A percentile compares a stretch with the other conserved stretches of the same genome.
phyloP scores from a whole-genome alignment of 179 eudicot genomes.

The Spergularia azorica region DNA sequence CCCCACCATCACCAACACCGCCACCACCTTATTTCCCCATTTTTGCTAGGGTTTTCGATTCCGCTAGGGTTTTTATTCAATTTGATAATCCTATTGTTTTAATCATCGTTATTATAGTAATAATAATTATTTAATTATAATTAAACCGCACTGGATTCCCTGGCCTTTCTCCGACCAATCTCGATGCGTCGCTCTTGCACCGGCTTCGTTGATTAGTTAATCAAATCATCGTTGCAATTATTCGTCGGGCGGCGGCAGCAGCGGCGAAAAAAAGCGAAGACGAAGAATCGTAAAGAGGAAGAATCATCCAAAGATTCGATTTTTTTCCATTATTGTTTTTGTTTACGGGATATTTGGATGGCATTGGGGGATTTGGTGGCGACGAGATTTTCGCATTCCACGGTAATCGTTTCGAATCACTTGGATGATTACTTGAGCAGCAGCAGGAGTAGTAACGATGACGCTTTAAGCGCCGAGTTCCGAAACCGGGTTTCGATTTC shows the following conservation, averaged over 20 bases:
- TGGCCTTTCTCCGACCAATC: conserved; percentile 31
- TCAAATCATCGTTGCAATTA: not conserved
- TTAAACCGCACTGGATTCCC: conserved; percentile 49
- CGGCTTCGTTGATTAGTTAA: not conserved
- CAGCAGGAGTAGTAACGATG: not conserved
- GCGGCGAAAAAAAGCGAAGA: not conserved
- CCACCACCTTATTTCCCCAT: not conserved
- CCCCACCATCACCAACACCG: not conserved
- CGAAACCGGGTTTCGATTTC: not conserved
- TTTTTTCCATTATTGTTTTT: conserved; percentile 19
- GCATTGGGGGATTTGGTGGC: conserved; percentile 98
- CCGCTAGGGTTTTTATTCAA: not conserved
- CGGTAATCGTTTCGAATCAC: conserved; percentile 49
- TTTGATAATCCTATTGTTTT: not conserved
- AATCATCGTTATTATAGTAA: not conserved
- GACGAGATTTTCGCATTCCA: conserved; percentile 69
- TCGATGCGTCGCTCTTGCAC: conserved; percentile 55
- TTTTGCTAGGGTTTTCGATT: conserved; percentile 41
- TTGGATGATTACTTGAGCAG: conserved; percentile 39
- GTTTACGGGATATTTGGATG: conserved; percentile 50
- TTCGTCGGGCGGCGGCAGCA: too few species aligned
- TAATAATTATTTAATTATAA: not conserved
- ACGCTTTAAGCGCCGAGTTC: conserved; percentile 3
- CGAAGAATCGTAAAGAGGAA: not conserved
- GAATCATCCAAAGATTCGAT: not conserved